These are phyloP conservation scores for Acer negundo DNA, from an alignment of 345 rosid genomes.

Conservation along the genomic window DNA sequence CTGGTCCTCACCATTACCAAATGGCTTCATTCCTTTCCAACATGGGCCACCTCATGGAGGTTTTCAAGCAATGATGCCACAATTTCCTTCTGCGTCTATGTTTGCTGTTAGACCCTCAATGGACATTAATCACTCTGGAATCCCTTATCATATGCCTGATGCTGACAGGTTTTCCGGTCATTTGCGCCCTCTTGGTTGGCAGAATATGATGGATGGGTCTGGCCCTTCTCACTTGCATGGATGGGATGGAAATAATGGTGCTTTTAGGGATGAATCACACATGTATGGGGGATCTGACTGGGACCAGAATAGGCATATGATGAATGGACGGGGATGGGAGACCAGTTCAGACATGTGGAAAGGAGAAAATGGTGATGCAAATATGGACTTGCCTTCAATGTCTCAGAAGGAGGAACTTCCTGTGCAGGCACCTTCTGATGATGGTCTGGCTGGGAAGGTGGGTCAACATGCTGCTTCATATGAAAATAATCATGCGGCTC, in stretches of 20 bases:
- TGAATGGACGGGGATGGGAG: conserved; percentile 83
- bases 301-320: conserved; percentile 76
- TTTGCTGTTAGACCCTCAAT: conserved; percentile 81
- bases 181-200: conserved; percentile 94
- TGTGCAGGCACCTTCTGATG: conserved; percentile 52
- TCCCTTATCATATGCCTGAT: conserved; percentile 76
- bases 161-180: conserved; percentile 82
- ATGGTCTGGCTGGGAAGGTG: conserved; percentile 45
- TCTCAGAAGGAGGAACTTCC: conserved; percentile 63
- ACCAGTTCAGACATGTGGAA: conserved; percentile 74
- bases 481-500: conserved; percentile 39
- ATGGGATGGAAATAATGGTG: conserved; percentile 81
- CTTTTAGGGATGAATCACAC: conserved; percentile 78
- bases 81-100: conserved; percentile 69
- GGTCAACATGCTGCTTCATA: conserved; percentile 33
- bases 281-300: conserved; percentile 76
- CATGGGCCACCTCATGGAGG: conserved; percentile 86
- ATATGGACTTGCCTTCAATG: conserved; percentile 51
- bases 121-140: conserved; percentile 78
- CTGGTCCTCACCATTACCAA: conserved; percentile 78
- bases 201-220: conserved; percentile 80
- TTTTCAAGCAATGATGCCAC: conserved; percentile 75
- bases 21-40: conserved; percentile 88
- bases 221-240: conserved; percentile 85
- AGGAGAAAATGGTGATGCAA: conserved; percentile 67